These are phyloP conservation scores for Tubosaeta sp. DNA, from an alignment of 768 basidiomycete genomes.

Conservation along the genomic window DNA sequence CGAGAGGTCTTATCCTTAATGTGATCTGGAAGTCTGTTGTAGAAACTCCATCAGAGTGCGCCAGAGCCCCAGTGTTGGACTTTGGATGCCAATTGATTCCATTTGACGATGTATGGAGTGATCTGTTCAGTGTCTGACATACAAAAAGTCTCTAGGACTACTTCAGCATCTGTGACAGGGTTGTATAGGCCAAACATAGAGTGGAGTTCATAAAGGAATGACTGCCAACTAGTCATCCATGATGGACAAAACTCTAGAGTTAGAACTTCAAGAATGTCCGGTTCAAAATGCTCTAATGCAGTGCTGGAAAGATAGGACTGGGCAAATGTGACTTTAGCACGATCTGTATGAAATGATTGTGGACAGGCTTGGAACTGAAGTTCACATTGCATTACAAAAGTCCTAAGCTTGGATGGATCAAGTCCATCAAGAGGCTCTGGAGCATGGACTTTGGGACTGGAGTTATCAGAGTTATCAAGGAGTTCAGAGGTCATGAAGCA, in stretches of 20 bases:
- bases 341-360: too few species aligned
- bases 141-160: not conserved
- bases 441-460: too few species aligned
- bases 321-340: not conserved
- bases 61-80: not conserved
- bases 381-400: too few species aligned
- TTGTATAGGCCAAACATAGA: not conserved
- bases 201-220: not conserved
- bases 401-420: too few species aligned
- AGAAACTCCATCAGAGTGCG: not conserved
- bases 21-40: not conserved
- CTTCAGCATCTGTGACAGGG: too few species aligned
- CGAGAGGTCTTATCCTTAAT: not conserved
- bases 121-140: not conserved
- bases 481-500: too few species aligned
- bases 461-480: too few species aligned
- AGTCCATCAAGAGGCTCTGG: too few species aligned
- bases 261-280: not conserved
- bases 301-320: not conserved
- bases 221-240: too few species aligned
- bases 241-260: too few species aligned
- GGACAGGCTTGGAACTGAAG: too few species aligned
- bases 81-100: not conserved
- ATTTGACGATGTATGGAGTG: not conserved
- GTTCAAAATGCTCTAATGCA: too few species aligned